A percentile compares a stretch with the other conserved stretches of the same genome.
Evolutionary conservation across 345 rosid genomes (phyloP).

Genomic region (Citrus maxima): DNA sequence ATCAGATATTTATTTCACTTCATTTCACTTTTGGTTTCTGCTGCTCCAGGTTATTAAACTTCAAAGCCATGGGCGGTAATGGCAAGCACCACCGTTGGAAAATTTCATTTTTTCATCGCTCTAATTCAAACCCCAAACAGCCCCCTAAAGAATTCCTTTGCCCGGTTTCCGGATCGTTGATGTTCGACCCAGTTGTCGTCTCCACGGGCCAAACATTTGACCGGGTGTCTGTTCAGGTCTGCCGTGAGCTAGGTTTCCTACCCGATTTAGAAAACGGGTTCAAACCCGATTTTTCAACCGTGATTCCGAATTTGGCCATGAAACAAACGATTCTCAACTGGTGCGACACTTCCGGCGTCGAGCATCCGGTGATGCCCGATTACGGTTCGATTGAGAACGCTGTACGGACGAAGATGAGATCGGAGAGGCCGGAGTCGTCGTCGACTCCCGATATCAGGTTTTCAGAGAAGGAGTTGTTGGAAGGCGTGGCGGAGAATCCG

Average conservation of each 20-base stretch:
- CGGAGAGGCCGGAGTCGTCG: constrained; percentile 1
- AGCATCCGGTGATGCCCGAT: constrained; percentile 43
- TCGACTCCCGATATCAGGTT: constrained; percentile 38
- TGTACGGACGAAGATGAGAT: constrained; percentile 38
- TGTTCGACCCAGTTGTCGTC: constrained; percentile 84
- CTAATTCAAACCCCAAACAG: constrained; percentile 27
- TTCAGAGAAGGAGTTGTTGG: constrained; percentile 66
- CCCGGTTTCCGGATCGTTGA: constrained; percentile 58
- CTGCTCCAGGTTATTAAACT: not conserved
- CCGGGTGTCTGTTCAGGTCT: constrained; percentile 59
- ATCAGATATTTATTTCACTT: not conserved
- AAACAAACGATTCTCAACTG: constrained; percentile 59
- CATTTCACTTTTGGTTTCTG: not conserved
- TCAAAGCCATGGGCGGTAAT: constrained; percentile 49
- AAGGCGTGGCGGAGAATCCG: constrained; percentile 50
- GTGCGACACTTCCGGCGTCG: constrained; percentile 41
- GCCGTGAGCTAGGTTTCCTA: constrained; percentile 41
- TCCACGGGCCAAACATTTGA: constrained; percentile 90
- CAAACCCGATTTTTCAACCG: constrained; percentile 52
- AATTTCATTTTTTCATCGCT: constrained; percentile 46
- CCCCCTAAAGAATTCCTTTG: constrained; percentile 69
- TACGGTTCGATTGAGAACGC: constrained; percentile 45
- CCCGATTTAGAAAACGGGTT: constrained; percentile 52
- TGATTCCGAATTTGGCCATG: constrained; percentile 68
- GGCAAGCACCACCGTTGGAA: constrained; percentile 61